These are phyloP conservation scores for Lodderomyces orthopsilosis DNA, from an alignment of 1,139 yeast genomes.

Conservation along the genomic window DNA sequence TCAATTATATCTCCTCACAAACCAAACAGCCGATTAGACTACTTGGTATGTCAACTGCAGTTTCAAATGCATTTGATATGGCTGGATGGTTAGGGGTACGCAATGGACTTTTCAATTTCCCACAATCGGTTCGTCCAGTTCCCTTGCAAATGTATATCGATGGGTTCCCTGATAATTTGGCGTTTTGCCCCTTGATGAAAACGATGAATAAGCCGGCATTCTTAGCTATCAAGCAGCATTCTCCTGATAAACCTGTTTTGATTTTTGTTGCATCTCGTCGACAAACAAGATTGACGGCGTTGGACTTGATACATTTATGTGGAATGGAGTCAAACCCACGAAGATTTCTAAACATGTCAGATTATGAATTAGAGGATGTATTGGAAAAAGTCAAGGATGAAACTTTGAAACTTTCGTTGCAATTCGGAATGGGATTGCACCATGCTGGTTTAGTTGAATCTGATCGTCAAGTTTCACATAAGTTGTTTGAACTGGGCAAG, in stretches of 20 bases:
- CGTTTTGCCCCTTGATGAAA: conserved; percentile 94
- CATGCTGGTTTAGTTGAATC: conserved; percentile 96
- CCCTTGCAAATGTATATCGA: conserved; percentile 97
- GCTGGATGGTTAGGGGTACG: conserved; percentile 96
- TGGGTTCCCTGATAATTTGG: conserved; percentile 93
- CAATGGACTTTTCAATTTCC: conserved; percentile 88
- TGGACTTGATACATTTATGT: conserved; percentile 88
- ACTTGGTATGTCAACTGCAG: conserved; percentile 96
- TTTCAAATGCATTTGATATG: conserved; percentile 96
- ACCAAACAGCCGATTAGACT: conserved; percentile 76
- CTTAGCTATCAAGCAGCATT: conserved; percentile 92
- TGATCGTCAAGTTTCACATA: conserved; percentile 86
- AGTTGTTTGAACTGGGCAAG: conserved; percentile 77
- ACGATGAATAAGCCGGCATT: conserved; percentile 98
- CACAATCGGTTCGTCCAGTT: conserved; percentile 95
- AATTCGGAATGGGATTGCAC: conserved; percentile 95
- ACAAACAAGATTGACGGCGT: conserved; percentile 92
- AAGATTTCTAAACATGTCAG: conserved; percentile 75
- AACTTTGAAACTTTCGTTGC: conserved; percentile 76
- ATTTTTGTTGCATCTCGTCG: conserved; percentile 96
- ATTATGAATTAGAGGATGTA: conserved; percentile 66
- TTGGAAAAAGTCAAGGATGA: conserved; percentile 79
- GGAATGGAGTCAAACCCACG: conserved; percentile 94
- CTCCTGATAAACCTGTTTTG: conserved; percentile 88
- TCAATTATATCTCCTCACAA: conserved; percentile 83